Evolutionary conservation across 2,329 filamentous ascomycete species (phyloP).

Genomic region (Boeremia exigua): DNA sequence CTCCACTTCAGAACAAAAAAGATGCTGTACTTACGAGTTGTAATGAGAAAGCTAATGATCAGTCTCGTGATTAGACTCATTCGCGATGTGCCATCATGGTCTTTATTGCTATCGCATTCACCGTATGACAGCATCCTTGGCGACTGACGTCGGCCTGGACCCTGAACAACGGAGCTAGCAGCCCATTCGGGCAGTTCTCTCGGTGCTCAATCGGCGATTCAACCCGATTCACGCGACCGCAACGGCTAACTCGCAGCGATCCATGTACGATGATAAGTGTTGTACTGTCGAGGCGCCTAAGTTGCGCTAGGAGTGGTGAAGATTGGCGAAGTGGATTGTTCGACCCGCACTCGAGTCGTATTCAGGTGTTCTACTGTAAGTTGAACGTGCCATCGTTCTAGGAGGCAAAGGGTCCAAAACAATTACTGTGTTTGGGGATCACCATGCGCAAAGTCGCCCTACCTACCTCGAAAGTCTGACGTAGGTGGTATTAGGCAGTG

Average conservation of each 20-base stretch:
- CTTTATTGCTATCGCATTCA: conserved; percentile 18
- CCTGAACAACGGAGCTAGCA: conserved; percentile 16
- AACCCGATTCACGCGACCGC: conserved; percentile 4
- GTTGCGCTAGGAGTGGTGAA: neutral
- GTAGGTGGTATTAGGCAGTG: too few relatives aligned
- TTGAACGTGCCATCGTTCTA: too few relatives aligned
- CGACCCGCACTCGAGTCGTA: neutral
- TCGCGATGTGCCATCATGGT: conserved; percentile 6
- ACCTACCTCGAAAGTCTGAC: too few relatives aligned
- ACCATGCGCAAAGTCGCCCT: too few relatives aligned
- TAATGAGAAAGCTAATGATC: neutral
- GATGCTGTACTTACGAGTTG: neutral
- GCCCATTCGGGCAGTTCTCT: conserved; percentile 6
- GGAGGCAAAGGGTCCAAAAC: too few relatives aligned
- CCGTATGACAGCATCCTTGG: conserved; percentile 36
- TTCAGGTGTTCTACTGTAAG: too few relatives aligned
- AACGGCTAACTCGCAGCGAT: conserved; percentile 5
- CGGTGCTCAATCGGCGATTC: conserved; percentile 27
- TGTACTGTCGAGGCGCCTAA: neutral
- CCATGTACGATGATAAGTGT: conserved; percentile 3
- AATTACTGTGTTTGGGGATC: too few relatives aligned
- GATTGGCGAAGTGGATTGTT: neutral
- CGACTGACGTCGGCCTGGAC: conserved; percentile 31
- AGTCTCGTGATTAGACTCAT: conserved; percentile 1
- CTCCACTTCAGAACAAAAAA: neutral